These are phyloP conservation scores for Cicer cuneatum DNA, from an alignment of 306 rosid genomes.

Conservation along the genomic window DNA sequence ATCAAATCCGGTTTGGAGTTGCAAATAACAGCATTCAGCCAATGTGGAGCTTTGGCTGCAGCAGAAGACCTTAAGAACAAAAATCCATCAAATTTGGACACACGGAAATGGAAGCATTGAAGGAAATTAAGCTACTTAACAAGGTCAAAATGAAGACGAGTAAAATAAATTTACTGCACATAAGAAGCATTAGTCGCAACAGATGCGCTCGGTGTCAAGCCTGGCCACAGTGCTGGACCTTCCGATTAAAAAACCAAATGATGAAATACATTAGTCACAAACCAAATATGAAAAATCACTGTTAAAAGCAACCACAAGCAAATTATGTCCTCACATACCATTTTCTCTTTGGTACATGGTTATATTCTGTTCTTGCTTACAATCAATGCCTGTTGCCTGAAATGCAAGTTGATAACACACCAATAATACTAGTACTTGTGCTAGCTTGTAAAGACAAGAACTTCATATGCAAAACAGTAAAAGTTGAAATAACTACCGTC, in stretches of 20 bases:
- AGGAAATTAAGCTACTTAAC: constrained; percentile 20
- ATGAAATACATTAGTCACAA: constrained; percentile 6
- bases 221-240: constrained; percentile 49
- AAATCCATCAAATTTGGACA: constrained; percentile 31
- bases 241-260: constrained; percentile 39
- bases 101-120: background rate
- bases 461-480: background rate
- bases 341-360: constrained; percentile 49
- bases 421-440: background rate
- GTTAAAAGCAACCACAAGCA: constrained; percentile 9
- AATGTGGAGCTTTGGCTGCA: constrained; percentile 42
- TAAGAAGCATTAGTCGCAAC: constrained; percentile 38
- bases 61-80: constrained; percentile 41
- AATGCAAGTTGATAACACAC: constrained; percentile 29
- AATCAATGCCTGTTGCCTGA: constrained; percentile 50
- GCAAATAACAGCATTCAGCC: constrained; percentile 43
- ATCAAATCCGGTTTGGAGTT: constrained; percentile 45
- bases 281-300: constrained; percentile 20
- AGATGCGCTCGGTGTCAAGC: constrained; percentile 26
- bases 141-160: constrained; percentile 32
- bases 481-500: constrained; percentile 52
- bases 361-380: constrained; percentile 47
- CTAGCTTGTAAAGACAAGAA: constrained; percentile 23
- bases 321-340: constrained; percentile 50
- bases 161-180: constrained; percentile 43